Conservation (phyloP, 2,329 filamentous ascomycete species). For the Fusarium sambucinum region DNA sequence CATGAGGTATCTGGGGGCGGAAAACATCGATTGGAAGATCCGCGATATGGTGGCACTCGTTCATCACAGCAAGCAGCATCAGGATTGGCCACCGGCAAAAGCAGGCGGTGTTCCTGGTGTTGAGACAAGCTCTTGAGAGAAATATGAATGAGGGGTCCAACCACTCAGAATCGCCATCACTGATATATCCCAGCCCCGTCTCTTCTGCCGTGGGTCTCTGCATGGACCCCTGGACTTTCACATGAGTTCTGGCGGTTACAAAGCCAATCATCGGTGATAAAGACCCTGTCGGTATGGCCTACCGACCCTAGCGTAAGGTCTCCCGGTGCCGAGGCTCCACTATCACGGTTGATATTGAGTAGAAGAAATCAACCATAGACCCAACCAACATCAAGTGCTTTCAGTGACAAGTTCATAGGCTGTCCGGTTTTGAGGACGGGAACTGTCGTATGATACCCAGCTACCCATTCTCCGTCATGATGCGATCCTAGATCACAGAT, state of each 20-base stretch:
- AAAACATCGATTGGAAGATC: constrained; percentile 2
- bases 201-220: constrained; percentile 5
- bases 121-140: constrained; percentile 5
- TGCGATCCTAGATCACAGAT: no score
- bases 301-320: background rate
- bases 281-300: background rate
- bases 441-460: constrained; percentile 53
- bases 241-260: constrained; percentile 38
- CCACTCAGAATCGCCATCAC: constrained; percentile 29
- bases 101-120: constrained; percentile 20
- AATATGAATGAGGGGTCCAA: constrained; percentile 20
- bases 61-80: background rate
- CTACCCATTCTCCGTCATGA: no score
- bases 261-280: constrained; percentile 19
- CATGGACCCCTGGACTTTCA: constrained; percentile 31
- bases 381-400: constrained; percentile 1
- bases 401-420: background rate
- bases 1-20: background rate
- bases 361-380: background rate
- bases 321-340: background rate
- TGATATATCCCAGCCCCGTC: constrained; percentile 19
- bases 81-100: constrained; percentile 7
- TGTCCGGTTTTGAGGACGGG: background rate
- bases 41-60: background rate
- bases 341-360: background rate